Evolutionary conservation across 176 grass and related monocot species (phyloP).

Genomic region (Cocos nucifera): DNA sequence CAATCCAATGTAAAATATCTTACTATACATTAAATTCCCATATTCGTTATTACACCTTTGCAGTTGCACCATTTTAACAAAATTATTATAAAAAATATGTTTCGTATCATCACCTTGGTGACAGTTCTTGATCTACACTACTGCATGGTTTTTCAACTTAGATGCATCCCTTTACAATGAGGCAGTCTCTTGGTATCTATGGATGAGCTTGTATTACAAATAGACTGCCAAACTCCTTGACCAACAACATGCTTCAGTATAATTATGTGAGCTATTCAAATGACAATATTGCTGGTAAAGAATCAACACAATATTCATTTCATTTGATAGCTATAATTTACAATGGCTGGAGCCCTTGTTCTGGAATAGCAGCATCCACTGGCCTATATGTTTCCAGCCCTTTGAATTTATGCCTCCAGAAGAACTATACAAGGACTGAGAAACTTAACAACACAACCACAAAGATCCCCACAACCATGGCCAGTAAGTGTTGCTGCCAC

Average conservation of each 20-base stretch:
- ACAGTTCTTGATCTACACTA: slow-evolving; percentile 31
- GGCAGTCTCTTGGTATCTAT: neutral
- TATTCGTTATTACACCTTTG: too few relatives aligned
- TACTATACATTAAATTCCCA: too few relatives aligned
- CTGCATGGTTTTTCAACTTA: slow-evolving; percentile 41
- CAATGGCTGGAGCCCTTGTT: slow-evolving; percentile 93
- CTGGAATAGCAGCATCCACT: slow-evolving; percentile 53
- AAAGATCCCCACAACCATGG: slow-evolving; percentile 44
- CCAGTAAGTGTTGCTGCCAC: slow-evolving; percentile 55
- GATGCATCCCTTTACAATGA: slow-evolving; percentile 13
- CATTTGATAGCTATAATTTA: slow-evolving; percentile 26
- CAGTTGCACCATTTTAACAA: too few relatives aligned
- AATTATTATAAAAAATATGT: slow-evolving; percentile 10
- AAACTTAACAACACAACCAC: slow-evolving; percentile 48
- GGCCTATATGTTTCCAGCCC: slow-evolving; percentile 59
- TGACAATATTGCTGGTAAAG: slow-evolving; percentile 43
- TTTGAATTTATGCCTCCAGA: slow-evolving; percentile 63
- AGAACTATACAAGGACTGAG: slow-evolving; percentile 46
- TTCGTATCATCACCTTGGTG: slow-evolving; percentile 29
- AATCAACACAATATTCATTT: slow-evolving; percentile 34
- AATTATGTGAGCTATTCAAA: slow-evolving; percentile 11
- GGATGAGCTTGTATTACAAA: slow-evolving; percentile 45
- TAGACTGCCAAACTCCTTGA: slow-evolving; percentile 21
- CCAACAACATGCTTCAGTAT: slow-evolving; percentile 3
- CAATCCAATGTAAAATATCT: too few relatives aligned